Evolutionary conservation across 192 early-diverging fungal species (phyloP).

Genomic region (Linnemannia hyalina): DNA sequence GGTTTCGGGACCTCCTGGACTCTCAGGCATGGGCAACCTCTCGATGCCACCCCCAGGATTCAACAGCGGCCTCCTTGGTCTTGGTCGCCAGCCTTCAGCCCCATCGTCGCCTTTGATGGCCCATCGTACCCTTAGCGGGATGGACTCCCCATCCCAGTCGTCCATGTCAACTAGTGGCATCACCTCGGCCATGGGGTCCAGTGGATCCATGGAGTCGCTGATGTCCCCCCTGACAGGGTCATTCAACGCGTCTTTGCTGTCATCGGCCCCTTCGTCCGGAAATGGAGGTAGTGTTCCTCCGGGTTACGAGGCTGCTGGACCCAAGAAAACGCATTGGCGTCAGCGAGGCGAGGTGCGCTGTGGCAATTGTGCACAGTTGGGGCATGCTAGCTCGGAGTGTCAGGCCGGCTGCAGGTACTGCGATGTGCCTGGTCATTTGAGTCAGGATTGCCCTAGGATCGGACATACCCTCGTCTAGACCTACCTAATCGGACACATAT

Average conservation of each 20-base stretch:
- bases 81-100: slow-evolving; percentile 41
- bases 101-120: slow-evolving; percentile 36
- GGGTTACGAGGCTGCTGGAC: slow-evolving; percentile 25
- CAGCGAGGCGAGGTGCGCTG: slow-evolving; percentile 56
- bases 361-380: slow-evolving; percentile 65
- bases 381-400: slow-evolving; percentile 63
- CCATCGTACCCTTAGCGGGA: slow-evolving; percentile 15
- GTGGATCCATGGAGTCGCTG: slow-evolving; percentile 29
- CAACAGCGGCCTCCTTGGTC: slow-evolving; percentile 28
- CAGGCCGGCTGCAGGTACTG: slow-evolving; percentile 58
- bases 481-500: background rate
- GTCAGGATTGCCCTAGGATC: slow-evolving; percentile 53
- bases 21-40: slow-evolving; percentile 8
- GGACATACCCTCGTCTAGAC: slow-evolving; percentile 6
- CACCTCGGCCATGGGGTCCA: slow-evolving; percentile 1
- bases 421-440: slow-evolving; percentile 50
- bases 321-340: slow-evolving; percentile 45
- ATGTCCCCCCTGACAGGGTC: slow-evolving; percentile 20
- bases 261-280: slow-evolving; percentile 14
- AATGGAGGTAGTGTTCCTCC: slow-evolving; percentile 11
- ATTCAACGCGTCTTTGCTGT: slow-evolving; percentile 26
- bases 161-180: slow-evolving; percentile 16
- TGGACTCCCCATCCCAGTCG: slow-evolving; percentile 25
- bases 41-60: slow-evolving; percentile 50
- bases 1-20: slow-evolving; percentile 37